Conservation (phyloP, 2,329 filamentous ascomycete species). For the Elsinoe perseae region DNA sequence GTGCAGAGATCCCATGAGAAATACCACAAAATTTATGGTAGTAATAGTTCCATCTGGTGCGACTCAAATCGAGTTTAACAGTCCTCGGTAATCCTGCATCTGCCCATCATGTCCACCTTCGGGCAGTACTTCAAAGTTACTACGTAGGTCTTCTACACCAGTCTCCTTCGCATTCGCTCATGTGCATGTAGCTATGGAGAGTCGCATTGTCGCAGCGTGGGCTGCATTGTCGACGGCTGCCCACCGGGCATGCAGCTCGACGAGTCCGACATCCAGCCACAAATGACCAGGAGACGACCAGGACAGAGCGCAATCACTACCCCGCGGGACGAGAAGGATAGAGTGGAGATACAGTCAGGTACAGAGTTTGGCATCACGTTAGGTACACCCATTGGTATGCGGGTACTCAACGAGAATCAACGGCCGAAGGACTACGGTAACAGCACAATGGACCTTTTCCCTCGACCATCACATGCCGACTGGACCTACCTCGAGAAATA, state of each 20-base stretch:
- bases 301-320: slow-evolving; percentile 88
- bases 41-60: not conserved
- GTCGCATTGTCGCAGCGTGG: slow-evolving; percentile 86
- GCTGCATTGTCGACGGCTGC: slow-evolving; percentile 88
- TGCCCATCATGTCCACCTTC: slow-evolving; percentile 72
- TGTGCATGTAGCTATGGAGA: slow-evolving; percentile 58
- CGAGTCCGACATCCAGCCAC: slow-evolving; percentile 81
- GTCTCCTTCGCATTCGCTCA: not conserved
- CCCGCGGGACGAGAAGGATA: slow-evolving; percentile 85
- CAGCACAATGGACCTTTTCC: slow-evolving; percentile 84
- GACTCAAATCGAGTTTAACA: not conserved
- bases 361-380: slow-evolving; percentile 84
- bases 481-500: slow-evolving; percentile 98
- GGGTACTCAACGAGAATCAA: slow-evolving; percentile 88
- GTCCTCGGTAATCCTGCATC: not conserved
- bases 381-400: slow-evolving; percentile 81
- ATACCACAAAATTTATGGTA: not conserved
- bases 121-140: slow-evolving; percentile 74
- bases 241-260: slow-evolving; percentile 81
- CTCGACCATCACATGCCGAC: slow-evolving; percentile 86
- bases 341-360: slow-evolving; percentile 84
- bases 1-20: not conserved
- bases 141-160: slow-evolving; percentile 50
- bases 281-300: slow-evolving; percentile 83
- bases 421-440: slow-evolving; percentile 84